Evolutionary conservation across 306 rosid genomes (phyloP), one percentile per base, ranked within the genome.

Genomic region (Casuarina glauca): DNA sequence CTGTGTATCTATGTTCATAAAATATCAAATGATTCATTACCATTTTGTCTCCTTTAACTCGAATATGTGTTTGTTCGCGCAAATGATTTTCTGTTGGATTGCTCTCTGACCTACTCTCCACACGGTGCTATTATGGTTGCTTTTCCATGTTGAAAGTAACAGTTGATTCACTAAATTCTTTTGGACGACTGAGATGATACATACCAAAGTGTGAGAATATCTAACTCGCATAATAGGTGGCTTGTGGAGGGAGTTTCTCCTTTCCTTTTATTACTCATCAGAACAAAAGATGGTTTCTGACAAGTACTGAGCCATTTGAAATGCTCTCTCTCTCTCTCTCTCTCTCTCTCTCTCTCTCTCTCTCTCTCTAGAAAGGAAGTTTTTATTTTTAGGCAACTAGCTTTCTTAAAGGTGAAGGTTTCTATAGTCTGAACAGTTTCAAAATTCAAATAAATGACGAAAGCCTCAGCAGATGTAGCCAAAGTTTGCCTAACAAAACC

Each of bases 401-500:
- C 48, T 64, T 64, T 64, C 26, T 64, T 64, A 39, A 64, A 39
- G 70, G 48, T 39, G 41, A 41, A 17, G 46, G 48, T 64, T 64
- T 39, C 70, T 4, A 35, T 16, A 2, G 20, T 39, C 41, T 17
- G 70, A 64, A 39, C 15, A 64, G 46, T 64, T 64, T 64, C 70
- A 64, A 64, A 63, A 13, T 64, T 64, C 70, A 64, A 19, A 62
- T 38, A 5, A 12, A 64, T 64, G 6, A 17, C 43, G 16, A 41
- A 17, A 66, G 50, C 48, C 50, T 41, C 35, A 1, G 36, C 71
- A 45, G 48, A 75, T 64, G 76, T 67, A 83, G 81, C 87, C 81
- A 79, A 79, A 72, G 43, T 41, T 35, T 64, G 82, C 67, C 75
- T 69, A 26, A 58, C 17, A 17, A 66, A 66, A 66, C 32, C 35